phyloP scores from a whole-genome alignment of 805 yeast species.

The Ascoidea asiatica region DNA sequence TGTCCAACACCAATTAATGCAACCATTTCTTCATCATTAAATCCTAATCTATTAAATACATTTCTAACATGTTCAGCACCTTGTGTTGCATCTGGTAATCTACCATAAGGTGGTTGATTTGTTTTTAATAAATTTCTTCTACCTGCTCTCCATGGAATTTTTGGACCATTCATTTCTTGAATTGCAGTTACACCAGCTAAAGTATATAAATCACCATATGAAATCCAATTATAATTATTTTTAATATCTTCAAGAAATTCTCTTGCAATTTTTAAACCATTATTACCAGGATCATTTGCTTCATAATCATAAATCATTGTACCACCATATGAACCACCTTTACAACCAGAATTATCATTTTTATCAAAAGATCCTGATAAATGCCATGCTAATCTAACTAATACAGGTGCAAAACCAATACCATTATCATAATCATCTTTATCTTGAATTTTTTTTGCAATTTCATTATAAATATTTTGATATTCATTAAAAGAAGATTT shows the following conservation, averaged over 20 bases:
- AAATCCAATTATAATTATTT: constrained; percentile 51
- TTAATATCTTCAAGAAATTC: constrained; percentile 40
- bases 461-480: constrained; percentile 58
- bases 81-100: constrained; percentile 60
- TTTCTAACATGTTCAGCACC: constrained; percentile 53
- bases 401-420: constrained; percentile 61
- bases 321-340: constrained; percentile 63
- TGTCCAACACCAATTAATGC: constrained; percentile 66
- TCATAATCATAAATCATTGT: constrained; percentile 41
- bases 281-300: constrained; percentile 41
- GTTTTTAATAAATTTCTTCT: constrained; percentile 44
- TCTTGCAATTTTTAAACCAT: constrained; percentile 48
- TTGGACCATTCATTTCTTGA: constrained; percentile 71
- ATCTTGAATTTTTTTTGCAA: constrained; percentile 47
- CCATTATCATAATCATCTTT: constrained; percentile 48
- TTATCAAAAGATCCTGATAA: constrained; percentile 70
- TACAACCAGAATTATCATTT: constrained; percentile 29
- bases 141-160: constrained; percentile 74
- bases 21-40: constrained; percentile 59
- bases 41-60: constrained; percentile 53
- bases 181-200: constrained; percentile 68
- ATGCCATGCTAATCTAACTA: constrained; percentile 80
- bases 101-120: constrained; percentile 47
- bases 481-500: constrained; percentile 43
- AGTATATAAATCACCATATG: constrained; percentile 71